phyloP scores from a whole-genome alignment of 768 basidiomycete species.

The Paxillus involutus region DNA sequence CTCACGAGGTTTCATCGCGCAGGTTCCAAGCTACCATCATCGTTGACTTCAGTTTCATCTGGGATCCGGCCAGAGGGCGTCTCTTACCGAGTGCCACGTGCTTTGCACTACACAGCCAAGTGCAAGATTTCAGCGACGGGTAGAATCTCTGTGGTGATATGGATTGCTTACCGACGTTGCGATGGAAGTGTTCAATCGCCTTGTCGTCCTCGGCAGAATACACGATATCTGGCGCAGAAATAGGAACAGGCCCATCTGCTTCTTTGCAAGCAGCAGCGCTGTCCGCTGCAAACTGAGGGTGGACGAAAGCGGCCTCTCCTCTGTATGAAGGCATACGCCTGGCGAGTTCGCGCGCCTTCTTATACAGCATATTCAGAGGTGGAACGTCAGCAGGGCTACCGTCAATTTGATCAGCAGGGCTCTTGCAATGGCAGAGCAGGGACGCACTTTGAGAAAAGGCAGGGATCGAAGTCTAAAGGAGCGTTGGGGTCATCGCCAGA shows the following conservation, averaged over 20 bases:
- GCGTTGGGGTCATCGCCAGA: conserved; percentile 41
- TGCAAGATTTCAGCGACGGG: background rate
- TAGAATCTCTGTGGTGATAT: no score
- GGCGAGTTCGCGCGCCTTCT: conserved; percentile 50
- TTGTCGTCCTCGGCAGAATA: conserved; percentile 36
- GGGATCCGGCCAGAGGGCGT: no score
- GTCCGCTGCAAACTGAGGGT: conserved; percentile 30
- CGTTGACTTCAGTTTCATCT: background rate
- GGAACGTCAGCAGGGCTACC: conserved; percentile 37
- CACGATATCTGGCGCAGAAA: conserved; percentile 29
- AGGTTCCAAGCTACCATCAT: conserved; percentile 55
- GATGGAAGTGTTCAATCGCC: conserved; percentile 28
- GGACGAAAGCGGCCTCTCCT: conserved; percentile 13
- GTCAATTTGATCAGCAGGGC: background rate
- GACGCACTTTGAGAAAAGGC: conserved; percentile 44
- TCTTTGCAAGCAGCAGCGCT: conserved; percentile 28
- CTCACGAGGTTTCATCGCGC: conserved; percentile 64
- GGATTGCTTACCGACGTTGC: conserved; percentile 12
- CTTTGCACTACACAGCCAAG: conserved; percentile 1
- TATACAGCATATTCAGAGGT: conserved; percentile 52
- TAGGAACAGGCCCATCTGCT: conserved; percentile 16
- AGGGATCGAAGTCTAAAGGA: conserved; percentile 44
- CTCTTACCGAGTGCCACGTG: conserved; percentile 17
- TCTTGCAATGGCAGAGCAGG: background rate
- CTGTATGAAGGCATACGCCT: conserved; percentile 47